Evolutionary conservation across 2,329 filamentous ascomycete genomes (phyloP).

Genomic region (Scedosporium aurantiacum): DNA sequence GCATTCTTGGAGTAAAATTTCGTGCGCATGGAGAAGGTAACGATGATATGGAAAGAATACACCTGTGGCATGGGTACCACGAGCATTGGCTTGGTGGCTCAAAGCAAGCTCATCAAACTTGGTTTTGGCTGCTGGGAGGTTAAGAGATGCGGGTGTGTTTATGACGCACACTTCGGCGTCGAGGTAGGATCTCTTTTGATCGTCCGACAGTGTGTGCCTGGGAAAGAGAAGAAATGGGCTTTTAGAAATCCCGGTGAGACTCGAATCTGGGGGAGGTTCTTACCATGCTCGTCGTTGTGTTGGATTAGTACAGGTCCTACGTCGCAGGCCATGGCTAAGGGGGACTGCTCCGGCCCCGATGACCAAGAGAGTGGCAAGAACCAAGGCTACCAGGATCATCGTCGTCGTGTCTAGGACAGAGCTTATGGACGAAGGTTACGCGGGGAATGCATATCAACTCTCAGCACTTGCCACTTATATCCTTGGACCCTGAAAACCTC

Average conservation of each 20-base stretch:
- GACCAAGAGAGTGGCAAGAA: too few relatives aligned
- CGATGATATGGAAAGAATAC: conserved; percentile 9
- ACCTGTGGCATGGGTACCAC: conserved; percentile 7
- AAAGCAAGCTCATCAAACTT: conserved; percentile 7
- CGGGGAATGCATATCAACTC: too few relatives aligned
- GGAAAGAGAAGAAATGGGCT: neutral
- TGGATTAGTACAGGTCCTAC: neutral
- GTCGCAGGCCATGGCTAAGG: too few relatives aligned
- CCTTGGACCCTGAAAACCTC: too few relatives aligned
- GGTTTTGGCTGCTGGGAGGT: conserved; percentile 6
- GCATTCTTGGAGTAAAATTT: conserved; percentile 7
- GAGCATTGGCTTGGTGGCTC: conserved; percentile 8
- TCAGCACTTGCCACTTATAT: too few relatives aligned
- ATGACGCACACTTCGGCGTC: conserved; percentile 8
- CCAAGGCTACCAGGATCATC: too few relatives aligned
- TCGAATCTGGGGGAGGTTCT: neutral
- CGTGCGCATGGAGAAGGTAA: conserved; percentile 8
- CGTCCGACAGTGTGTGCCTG: conserved; percentile 6
- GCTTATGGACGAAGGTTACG: too few relatives aligned
- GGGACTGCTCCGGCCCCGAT: too few relatives aligned
- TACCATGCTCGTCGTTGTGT: neutral
- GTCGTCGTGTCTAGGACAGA: too few relatives aligned
- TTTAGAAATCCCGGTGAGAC: neutral
- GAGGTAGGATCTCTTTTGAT: conserved; percentile 7
- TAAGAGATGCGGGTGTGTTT: conserved; percentile 1